These are phyloP conservation scores for Lindgomyces ingoldianus DNA, from an alignment of 495 filamentous ascomycete species.

Conservation along the genomic window DNA sequence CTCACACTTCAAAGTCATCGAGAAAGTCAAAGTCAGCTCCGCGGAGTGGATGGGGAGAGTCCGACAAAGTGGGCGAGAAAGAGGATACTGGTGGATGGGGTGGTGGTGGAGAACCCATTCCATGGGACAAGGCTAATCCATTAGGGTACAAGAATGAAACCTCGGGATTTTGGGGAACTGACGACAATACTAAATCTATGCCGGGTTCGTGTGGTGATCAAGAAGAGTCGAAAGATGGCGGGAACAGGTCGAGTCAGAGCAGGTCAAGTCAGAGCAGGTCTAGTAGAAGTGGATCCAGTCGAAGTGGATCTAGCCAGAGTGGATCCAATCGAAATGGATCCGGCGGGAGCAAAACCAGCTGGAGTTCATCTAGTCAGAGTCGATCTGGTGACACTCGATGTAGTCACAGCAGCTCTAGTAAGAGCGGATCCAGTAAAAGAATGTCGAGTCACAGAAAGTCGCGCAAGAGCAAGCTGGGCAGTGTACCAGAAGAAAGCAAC, in stretches of 20 bases:
- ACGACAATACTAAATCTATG: too few relatives aligned
- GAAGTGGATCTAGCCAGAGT: background rate
- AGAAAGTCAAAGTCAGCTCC: background rate
- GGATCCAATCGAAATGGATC: background rate
- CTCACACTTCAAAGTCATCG: background rate
- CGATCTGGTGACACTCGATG: too few relatives aligned
- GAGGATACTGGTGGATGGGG: too few relatives aligned
- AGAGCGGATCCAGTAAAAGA: background rate
- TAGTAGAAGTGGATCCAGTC: background rate
- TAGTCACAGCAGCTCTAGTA: background rate
- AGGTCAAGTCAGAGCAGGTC: background rate
- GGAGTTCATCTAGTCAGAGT: background rate
- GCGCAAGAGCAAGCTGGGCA: background rate
- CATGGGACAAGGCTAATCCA: too few relatives aligned
- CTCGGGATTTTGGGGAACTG: too few relatives aligned
- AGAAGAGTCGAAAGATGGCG: background rate
- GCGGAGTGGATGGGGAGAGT: too few relatives aligned
- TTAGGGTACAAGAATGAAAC: too few relatives aligned
- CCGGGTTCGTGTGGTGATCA: too few relatives aligned
- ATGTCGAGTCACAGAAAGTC: background rate
- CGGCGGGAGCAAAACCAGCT: background rate
- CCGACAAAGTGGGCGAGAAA: too few relatives aligned
- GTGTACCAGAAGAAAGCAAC: background rate
- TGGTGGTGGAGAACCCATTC: too few relatives aligned
- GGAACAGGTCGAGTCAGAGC: background rate